Base-by-base conservation (phyloP, 2,329 filamentous ascomycete species). In the Hymenoscyphus fructigenus region DNA sequence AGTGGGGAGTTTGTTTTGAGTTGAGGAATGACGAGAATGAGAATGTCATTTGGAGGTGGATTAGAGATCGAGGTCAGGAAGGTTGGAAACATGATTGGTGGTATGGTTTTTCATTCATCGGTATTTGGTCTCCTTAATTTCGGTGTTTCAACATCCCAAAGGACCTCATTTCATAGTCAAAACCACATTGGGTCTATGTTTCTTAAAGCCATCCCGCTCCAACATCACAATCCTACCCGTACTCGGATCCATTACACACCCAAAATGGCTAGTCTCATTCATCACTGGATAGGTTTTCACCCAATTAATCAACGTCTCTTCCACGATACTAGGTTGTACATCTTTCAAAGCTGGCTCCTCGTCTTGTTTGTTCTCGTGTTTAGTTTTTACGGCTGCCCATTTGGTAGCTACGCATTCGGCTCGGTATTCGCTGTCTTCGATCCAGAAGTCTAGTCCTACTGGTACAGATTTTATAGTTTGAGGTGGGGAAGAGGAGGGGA, bases 211-310 rank as follows among this genome's bases (percentile, higher is more conserved):
- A n/a, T 60, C 69, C 59, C 71, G 67, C 38, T 71, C 65, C 9
- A 81, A 69, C 80, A 82, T 86, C 15, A 76, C 72, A 26, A 87
- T 75, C 14, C 75, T 74, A 0, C 84, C 84, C 15, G 72, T 73
- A 5, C 66, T 72, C 3, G 85, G 82, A 74, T 88, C 85, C 81
- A 89, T 81, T 32, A 88, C 75, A 23, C 80, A 80, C 3, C 81
- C 80, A 74, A 83, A 88, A 74, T 89, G 85, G 1, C 84, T 87
- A 41, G 77, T 78, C 63, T 85, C 82, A 69, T 87, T 88, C 17
- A 80, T 80, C 3, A 83, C 82, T 0, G 85, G 85, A 65, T 81
- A 83, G 15, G 75, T 76, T 26, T 76, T 76, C 9, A 86, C 75
- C 84, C 85, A 85, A 12, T 75, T 69, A 1, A 79, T 75, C 2